These are phyloP conservation scores for Scedosporium dehoogii DNA, from an alignment of 2,329 filamentous ascomycete species.

Conservation along the genomic window DNA sequence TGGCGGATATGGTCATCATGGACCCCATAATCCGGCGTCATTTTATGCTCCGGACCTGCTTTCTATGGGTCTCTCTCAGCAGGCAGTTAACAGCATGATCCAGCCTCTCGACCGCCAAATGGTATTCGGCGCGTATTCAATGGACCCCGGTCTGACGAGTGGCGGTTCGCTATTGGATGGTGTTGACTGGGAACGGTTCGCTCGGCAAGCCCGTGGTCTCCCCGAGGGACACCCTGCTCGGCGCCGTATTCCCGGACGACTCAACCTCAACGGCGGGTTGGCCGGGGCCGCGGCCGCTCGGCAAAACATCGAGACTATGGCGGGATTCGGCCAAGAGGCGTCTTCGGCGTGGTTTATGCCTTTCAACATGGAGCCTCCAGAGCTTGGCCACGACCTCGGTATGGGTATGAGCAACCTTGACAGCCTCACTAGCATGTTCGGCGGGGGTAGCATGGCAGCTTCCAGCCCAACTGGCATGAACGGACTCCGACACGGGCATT, in stretches of 20 bases:
- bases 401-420: conserved; percentile 34
- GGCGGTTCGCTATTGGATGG: conserved; percentile 31
- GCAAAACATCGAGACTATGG: neutral
- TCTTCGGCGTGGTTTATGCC: conserved; percentile 82
- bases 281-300: neutral
- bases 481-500: conserved; percentile 17
- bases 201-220: neutral
- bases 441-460: conserved; percentile 26
- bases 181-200: conserved; percentile 32
- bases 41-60: conserved; percentile 45
- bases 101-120: conserved; percentile 67
- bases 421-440: conserved; percentile 39
- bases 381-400: conserved; percentile 39
- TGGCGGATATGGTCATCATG: conserved; percentile 25
- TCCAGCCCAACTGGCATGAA: conserved; percentile 20
- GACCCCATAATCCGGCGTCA: conserved; percentile 23
- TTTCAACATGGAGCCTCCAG: conserved; percentile 78
- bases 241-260: conserved; percentile 12
- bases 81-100: conserved; percentile 38
- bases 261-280: conserved; percentile 11
- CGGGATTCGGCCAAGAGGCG: conserved; percentile 28
- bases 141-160: conserved; percentile 27
- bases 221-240: conserved; percentile 12
- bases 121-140: conserved; percentile 63
- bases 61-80: conserved; percentile 39